A percentile compares a stretch with the other conserved stretches of the same genome.
Conservation (phyloP, 331 rosid species). For the Malus hybrid region DNA sequence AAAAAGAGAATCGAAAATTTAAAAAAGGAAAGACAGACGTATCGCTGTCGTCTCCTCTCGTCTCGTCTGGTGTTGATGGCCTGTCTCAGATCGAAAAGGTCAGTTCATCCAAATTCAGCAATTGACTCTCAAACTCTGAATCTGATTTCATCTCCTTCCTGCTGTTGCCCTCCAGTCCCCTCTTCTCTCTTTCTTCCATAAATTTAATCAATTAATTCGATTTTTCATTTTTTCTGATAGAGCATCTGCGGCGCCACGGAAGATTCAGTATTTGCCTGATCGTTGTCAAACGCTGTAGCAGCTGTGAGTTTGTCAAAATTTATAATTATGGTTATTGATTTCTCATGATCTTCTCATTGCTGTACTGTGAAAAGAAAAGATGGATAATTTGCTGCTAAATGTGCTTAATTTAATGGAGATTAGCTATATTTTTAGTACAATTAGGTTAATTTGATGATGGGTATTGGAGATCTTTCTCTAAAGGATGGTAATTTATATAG, state of each 20-base stretch:
- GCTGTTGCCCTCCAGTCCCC: neutral
- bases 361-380: neutral
- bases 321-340: neutral
- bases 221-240: neutral
- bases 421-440: no score
- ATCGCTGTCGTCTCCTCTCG: neutral
- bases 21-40: neutral
- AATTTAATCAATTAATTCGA: neutral
- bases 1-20: neutral
- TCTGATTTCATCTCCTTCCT: neutral
- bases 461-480: neutral
- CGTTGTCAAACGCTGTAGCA: neutral
- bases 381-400: neutral
- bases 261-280: slow-evolving; percentile 7
- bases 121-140: neutral
- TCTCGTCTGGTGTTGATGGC: neutral
- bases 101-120: neutral
- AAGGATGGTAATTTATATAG: neutral
- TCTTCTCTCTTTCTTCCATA: neutral
- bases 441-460: slow-evolving; percentile 5
- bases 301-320: neutral
- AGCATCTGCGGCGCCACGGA: slow-evolving; percentile 7
- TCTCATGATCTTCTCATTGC: neutral
- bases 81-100: neutral
- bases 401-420: neutral